These are phyloP conservation scores for Alternaria gansuensis DNA, from an alignment of 2,329 filamentous ascomycete species.

Conservation along the genomic window DNA sequence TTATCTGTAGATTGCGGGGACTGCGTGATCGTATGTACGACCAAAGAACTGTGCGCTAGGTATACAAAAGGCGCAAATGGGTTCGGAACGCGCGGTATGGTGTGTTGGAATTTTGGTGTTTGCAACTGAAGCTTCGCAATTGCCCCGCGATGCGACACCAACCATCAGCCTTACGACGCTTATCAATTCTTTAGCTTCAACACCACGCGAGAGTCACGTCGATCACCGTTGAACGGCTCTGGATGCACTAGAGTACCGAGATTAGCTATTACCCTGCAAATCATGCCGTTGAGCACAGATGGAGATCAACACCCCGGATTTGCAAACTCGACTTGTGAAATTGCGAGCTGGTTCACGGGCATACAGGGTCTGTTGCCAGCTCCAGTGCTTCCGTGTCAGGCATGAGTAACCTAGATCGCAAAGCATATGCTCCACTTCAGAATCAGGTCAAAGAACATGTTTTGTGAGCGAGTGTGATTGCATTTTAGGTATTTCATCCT, in stretches of 20 bases:
- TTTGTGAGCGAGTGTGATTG: slow-evolving; percentile 48
- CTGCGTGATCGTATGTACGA: background rate
- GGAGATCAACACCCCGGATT: slow-evolving; percentile 11
- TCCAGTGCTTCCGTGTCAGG: background rate
- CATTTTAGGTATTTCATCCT: slow-evolving; percentile 50
- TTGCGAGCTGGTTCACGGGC: background rate
- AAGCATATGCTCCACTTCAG: background rate
- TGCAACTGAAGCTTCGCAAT: slow-evolving; percentile 8
- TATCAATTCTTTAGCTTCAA: slow-evolving; percentile 28
- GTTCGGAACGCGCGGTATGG: background rate
- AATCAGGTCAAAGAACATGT: background rate
- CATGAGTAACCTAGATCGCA: background rate
- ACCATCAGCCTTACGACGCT: slow-evolving; percentile 22
- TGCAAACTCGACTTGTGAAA: background rate
- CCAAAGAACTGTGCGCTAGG: background rate
- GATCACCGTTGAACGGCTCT: slow-evolving; percentile 24
- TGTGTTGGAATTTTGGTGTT: slow-evolving; percentile 6
- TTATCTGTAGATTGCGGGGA: background rate
- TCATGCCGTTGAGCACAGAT: slow-evolving; percentile 13
- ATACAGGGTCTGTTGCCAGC: background rate
- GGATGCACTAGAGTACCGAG: slow-evolving; percentile 2
- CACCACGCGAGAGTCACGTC: slow-evolving; percentile 24
- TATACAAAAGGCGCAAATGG: background rate
- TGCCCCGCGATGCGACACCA: slow-evolving; percentile 26
- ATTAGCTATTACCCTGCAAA: background rate